phyloP scores from a whole-genome alignment of 768 basidiomycete species.

The Mycena capillaripes region DNA sequence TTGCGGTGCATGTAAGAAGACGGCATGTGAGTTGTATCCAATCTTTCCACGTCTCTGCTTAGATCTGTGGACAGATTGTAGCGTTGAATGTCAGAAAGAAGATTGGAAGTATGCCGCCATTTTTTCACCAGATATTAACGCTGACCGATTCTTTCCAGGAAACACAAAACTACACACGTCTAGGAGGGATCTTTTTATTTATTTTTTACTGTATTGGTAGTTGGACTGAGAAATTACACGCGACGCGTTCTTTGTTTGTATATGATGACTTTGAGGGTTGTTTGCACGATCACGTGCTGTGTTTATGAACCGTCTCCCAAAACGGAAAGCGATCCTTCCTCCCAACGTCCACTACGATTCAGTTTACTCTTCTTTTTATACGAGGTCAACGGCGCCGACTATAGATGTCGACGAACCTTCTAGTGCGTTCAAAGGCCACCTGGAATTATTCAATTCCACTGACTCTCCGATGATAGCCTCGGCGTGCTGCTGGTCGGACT shows the following conservation, averaged over 20 bases:
- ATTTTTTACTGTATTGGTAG: too few species aligned
- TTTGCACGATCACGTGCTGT: constrained; percentile 29
- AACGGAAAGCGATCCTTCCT: constrained; percentile 3
- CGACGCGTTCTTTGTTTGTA: neutral
- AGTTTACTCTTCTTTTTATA: constrained; percentile 16
- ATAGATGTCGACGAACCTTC: constrained; percentile 34
- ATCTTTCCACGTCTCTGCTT: neutral
- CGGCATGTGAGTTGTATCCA: constrained; percentile 41
- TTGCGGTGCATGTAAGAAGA: constrained; percentile 45
- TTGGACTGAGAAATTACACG: too few species aligned
- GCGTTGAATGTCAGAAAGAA: constrained; percentile 42
- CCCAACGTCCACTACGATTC: constrained; percentile 21
- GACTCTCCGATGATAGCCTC: constrained; percentile 37
- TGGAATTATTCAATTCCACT: neutral
- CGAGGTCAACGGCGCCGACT: constrained; percentile 20
- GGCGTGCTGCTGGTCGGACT: constrained; percentile 74
- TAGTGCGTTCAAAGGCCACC: constrained; percentile 14
- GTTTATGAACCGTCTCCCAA: constrained; percentile 17
- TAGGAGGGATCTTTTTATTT: neutral
- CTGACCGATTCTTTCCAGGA: neutral
- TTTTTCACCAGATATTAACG: constrained; percentile 32
- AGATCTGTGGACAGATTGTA: constrained; percentile 39
- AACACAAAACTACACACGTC: constrained; percentile 48
- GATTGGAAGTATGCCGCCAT: constrained; percentile 44
- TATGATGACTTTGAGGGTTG: neutral